Percentiles rank a stretch among this genome's conserved stretches.
Evolutionary conservation across 2,329 filamentous ascomycete genomes (phyloP).

Genomic region (Chaetomiaceae sp.): DNA sequence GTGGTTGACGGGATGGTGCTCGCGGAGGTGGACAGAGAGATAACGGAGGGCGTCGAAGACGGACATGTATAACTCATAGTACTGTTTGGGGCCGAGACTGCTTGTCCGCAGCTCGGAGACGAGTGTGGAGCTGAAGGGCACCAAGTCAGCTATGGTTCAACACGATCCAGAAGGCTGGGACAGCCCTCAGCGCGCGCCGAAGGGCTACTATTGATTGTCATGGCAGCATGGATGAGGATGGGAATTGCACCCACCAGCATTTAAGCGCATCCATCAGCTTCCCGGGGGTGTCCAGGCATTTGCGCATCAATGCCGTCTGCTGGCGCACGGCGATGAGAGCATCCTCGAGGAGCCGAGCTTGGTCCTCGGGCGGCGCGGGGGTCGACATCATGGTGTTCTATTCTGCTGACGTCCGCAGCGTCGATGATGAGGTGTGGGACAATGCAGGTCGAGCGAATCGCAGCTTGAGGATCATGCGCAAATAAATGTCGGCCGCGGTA

Average conservation of each 20-base stretch:
- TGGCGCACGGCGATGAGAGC: slow-evolving; percentile 93
- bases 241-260: slow-evolving; percentile 73
- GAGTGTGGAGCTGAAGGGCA: slow-evolving; percentile 73
- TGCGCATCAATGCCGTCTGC: slow-evolving; percentile 95
- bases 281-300: slow-evolving; percentile 91
- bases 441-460: neutral
- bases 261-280: slow-evolving; percentile 99
- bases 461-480: neutral
- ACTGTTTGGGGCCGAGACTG: slow-evolving; percentile 96
- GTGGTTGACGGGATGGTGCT: slow-evolving; percentile 97
- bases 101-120: slow-evolving; percentile 98
- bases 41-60: slow-evolving; percentile 97
- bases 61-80: slow-evolving; percentile 99
- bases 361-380: slow-evolving; percentile 68
- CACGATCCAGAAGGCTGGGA: too few relatives aligned
- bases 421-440: neutral
- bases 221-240: neutral
- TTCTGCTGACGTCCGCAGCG: neutral
- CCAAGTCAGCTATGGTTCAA: too few relatives aligned
- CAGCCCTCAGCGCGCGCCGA: neutral
- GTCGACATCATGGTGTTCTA: slow-evolving; percentile 32
- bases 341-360: slow-evolving; percentile 93
- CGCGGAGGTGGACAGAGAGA: slow-evolving; percentile 91
- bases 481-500: neutral
- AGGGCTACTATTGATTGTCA: neutral